These are phyloP conservation scores for Sporothrix sp. DNA, from an alignment of 2,329 filamentous ascomycete genomes.

Conservation along the genomic window DNA sequence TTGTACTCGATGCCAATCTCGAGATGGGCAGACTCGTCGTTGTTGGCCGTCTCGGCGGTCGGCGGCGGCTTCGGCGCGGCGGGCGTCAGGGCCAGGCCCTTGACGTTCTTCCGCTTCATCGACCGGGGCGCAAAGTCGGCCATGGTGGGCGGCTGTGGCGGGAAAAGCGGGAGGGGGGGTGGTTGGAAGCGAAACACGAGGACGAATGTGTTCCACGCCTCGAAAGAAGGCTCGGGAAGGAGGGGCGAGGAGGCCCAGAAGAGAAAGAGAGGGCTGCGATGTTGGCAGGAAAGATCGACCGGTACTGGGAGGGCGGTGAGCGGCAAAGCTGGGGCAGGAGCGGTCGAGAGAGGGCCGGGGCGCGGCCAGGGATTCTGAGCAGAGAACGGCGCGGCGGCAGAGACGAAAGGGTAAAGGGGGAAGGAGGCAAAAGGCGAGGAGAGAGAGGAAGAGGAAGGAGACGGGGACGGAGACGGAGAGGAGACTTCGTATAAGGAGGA, in stretches of 20 bases:
- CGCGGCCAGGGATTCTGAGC: not conserved
- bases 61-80: constrained; percentile 62
- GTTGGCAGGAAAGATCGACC: not conserved
- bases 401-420: not conserved
- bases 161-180: not conserved
- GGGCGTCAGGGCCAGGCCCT: constrained; percentile 76
- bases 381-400: not conserved
- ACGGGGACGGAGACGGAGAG: not conserved
- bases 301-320: constrained; percentile 6
- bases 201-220: not conserved
- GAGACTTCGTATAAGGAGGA: not conserved
- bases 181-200: not conserved
- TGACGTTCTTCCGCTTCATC: constrained; percentile 98
- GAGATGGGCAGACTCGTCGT: constrained; percentile 55
- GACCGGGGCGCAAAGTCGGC: constrained; percentile 62
- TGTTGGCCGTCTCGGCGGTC: constrained; percentile 62
- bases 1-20: constrained; percentile 98
- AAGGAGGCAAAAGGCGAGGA: not conserved
- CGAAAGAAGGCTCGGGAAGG: not conserved
- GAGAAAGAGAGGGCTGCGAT: not conserved
- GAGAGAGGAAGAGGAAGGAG: not conserved
- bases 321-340: constrained; percentile 4
- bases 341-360: constrained; percentile 2
- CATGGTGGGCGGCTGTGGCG: constrained; percentile 32
- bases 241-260: not conserved